These are phyloP conservation scores for Chamaecrista fasciculata DNA, from an alignment of 306 rosid species.

Conservation along the genomic window DNA sequence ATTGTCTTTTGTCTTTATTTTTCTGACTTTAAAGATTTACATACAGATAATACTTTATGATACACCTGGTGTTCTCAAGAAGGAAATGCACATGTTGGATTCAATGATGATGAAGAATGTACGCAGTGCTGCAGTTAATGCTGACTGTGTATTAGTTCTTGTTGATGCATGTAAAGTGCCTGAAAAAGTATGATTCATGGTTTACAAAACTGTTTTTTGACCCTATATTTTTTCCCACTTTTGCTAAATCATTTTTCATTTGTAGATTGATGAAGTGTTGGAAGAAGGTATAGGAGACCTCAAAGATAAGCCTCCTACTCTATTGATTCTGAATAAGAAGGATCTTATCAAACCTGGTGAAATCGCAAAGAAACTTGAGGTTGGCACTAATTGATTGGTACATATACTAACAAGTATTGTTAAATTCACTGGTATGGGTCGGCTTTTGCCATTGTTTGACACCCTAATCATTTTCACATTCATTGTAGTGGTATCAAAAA, in stretches of 20 bases:
- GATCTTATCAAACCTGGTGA: slow-evolving; percentile 96
- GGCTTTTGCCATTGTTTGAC: slow-evolving; percentile 19
- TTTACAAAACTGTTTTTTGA: slow-evolving; percentile 24
- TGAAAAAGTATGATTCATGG: slow-evolving; percentile 67
- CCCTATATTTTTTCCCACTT: neutral
- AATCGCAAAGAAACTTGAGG: slow-evolving; percentile 96
- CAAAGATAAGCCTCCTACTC: slow-evolving; percentile 61
- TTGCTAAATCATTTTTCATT: slow-evolving; percentile 30
- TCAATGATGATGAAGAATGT: slow-evolving; percentile 99
- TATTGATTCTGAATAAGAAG: slow-evolving; percentile 86
- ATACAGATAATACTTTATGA: slow-evolving; percentile 91
- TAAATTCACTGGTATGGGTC: slow-evolving; percentile 16
- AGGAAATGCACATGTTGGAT: slow-evolving; percentile 91
- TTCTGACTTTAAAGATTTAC: slow-evolving; percentile 28
- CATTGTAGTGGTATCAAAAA: slow-evolving; percentile 88
- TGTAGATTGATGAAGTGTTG: slow-evolving; percentile 90
- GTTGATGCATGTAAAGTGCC: slow-evolving; percentile 97
- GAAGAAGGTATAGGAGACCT: slow-evolving; percentile 68
- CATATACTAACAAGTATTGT: slow-evolving; percentile 25
- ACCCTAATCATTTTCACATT: slow-evolving; percentile 27
- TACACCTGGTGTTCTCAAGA: slow-evolving; percentile 91
- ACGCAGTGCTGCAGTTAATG: slow-evolving; percentile 77
- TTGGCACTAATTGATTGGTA: slow-evolving; percentile 42
- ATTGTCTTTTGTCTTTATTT: slow-evolving; percentile 12
- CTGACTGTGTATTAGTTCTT: slow-evolving; percentile 92